Evolutionary conservation across 1,139 yeast genomes (phyloP).

Genomic region (Sugiyamaella xylanicola): DNA sequence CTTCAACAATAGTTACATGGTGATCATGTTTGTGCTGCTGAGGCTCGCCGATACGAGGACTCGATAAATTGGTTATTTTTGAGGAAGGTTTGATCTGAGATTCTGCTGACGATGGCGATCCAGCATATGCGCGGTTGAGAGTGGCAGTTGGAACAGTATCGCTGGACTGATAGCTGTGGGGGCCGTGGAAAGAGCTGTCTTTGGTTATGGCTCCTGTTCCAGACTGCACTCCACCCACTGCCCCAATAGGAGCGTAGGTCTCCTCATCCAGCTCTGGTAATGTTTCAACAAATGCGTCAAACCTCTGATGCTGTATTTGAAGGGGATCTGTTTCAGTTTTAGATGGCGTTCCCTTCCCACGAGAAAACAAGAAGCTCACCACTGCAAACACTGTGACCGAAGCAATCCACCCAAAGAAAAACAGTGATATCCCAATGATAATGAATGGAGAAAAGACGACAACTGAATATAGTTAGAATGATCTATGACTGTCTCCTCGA

Average conservation of each 20-base stretch:
- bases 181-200: too few relatives aligned
- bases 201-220: not conserved
- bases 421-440: constrained; percentile 21
- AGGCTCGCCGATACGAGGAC: not conserved
- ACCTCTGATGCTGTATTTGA: constrained; percentile 1
- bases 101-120: not conserved
- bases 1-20: not conserved
- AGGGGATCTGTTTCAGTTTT: not conserved
- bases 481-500: too few relatives aligned
- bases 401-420: constrained; percentile 26
- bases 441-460: constrained; percentile 30
- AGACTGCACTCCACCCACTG: too few relatives aligned
- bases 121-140: not conserved
- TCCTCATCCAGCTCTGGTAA: constrained; percentile 1
- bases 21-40: not conserved
- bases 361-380: constrained; percentile 1
- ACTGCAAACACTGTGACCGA: constrained; percentile 11
- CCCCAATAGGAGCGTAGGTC: not conserved
- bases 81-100: not conserved
- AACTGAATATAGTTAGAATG: constrained; percentile 8
- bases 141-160: not conserved
- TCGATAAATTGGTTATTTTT: not conserved
- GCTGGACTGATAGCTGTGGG: not conserved
- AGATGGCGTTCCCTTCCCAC: not conserved
- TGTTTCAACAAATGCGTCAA: not conserved